Evolutionary conservation across 805 yeast species (phyloP).

Genomic region (Candida parachauliodes): DNA sequence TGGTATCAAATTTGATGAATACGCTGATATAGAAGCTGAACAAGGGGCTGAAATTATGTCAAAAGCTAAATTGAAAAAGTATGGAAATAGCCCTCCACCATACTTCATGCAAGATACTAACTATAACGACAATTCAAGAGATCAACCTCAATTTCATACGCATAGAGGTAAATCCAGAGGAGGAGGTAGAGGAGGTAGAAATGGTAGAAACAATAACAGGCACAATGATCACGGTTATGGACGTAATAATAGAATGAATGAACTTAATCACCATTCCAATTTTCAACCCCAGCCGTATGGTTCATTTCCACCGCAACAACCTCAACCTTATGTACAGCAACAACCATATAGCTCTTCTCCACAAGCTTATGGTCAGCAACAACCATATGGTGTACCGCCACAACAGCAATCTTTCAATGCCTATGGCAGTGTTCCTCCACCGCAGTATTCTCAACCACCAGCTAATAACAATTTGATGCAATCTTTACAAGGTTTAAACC

Average conservation of each 20-base stretch:
- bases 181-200: constrained; percentile 10
- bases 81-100: constrained; percentile 16
- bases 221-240: constrained; percentile 10
- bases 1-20: constrained; percentile 80
- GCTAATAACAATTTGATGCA: constrained; percentile 9
- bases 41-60: constrained; percentile 61
- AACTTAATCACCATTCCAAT: constrained; percentile 8
- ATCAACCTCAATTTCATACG: constrained; percentile 1
- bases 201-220: constrained; percentile 14
- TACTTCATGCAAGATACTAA: constrained; percentile 12
- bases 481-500: constrained; percentile 26
- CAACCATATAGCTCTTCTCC: constrained; percentile 10
- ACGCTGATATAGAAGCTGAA: constrained; percentile 61
- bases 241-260: constrained; percentile 8
- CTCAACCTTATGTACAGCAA: constrained; percentile 7
- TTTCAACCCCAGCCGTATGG: constrained; percentile 14
- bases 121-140: constrained; percentile 10
- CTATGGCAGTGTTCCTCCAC: constrained; percentile 7
- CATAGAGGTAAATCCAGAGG: constrained; percentile 9
- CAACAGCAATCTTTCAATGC: constrained; percentile 8
- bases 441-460: neutral
- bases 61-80: constrained; percentile 35
- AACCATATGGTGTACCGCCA: constrained; percentile 12
- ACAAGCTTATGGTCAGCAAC: constrained; percentile 10
- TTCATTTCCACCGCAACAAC: constrained; percentile 9